Conservation (phyloP, 2,329 filamentous ascomycete genomes). For the Ilyonectria sp. region DNA sequence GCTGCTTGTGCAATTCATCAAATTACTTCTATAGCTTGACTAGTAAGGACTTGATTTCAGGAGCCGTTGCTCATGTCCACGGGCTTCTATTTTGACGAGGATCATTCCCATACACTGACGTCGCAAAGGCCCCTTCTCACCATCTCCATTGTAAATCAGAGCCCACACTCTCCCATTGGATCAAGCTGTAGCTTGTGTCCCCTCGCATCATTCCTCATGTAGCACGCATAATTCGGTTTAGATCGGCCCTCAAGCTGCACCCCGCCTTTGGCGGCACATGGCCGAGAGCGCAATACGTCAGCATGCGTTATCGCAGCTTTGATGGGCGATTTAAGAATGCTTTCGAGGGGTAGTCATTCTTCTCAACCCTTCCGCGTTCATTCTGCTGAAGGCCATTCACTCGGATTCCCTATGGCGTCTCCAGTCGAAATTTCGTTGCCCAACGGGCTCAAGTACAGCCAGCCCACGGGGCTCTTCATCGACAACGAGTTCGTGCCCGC, state of each 20-base stretch:
- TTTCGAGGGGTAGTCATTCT: background rate
- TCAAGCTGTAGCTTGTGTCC: background rate
- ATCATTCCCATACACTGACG: too few species aligned
- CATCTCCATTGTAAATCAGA: too few species aligned
- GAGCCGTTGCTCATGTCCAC: too few species aligned
- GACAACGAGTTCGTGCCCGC: constrained; percentile 39
- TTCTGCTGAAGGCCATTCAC: background rate
- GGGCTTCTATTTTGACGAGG: too few species aligned
- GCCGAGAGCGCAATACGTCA: constrained; percentile 4
- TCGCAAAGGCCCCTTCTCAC: too few species aligned
- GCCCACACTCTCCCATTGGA: background rate
- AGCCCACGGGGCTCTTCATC: constrained; percentile 42
- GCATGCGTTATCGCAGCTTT: background rate
- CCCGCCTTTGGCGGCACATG: constrained; percentile 5
- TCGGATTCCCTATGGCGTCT: constrained; percentile 14
- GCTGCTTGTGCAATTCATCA: too few species aligned
- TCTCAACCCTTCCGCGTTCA: background rate
- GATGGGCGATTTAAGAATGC: background rate
- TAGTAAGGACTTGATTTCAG: too few species aligned
- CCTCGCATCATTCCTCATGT: background rate
- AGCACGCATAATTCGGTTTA: background rate
- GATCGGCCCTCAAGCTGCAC: constrained; percentile 2
- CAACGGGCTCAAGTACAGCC: constrained; percentile 54
- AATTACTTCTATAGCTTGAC: too few species aligned
- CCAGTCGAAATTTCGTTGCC: constrained; percentile 29